These are phyloP conservation scores for Populus trichocarpa DNA, from an alignment of 441 rosid genomes.

Conservation along the genomic window DNA sequence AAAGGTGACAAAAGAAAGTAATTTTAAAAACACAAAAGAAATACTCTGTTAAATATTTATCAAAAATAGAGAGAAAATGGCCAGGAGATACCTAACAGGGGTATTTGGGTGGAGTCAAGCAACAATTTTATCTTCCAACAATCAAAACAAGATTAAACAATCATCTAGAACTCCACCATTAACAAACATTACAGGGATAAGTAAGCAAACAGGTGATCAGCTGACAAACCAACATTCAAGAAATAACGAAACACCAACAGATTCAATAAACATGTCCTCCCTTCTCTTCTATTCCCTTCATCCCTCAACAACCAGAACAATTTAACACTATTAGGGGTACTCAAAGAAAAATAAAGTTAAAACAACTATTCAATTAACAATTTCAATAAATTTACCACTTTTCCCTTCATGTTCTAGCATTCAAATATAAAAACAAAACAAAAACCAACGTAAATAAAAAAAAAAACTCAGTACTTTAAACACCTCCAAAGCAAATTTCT, in stretches of 20 bases:
- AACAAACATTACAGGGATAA: background rate
- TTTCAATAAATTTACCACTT: background rate
- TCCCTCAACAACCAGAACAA: background rate
- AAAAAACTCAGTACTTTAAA: no score
- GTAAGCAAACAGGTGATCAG: background rate
- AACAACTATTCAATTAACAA: background rate
- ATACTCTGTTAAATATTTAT: background rate
- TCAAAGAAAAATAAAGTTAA: background rate
- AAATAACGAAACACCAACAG: background rate
- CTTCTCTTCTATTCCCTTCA: background rate
- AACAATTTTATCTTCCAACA: no score
- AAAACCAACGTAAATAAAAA: no score
- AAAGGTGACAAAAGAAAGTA: background rate
- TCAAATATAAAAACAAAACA: background rate
- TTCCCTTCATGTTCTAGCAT: background rate
- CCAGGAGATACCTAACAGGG: background rate
- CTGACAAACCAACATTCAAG: background rate
- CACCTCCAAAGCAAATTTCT: background rate
- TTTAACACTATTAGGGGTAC: background rate
- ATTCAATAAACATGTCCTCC: background rate
- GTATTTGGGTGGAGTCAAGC: background rate
- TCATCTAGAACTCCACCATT: no score
- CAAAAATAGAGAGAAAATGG: background rate
- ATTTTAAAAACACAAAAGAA: background rate
- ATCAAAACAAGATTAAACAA: no score